Evolutionary conservation across 108 stramenopile species (phyloP), one percentile per base, ranked within the genome.

Genomic region (Seminavis robusta): DNA sequence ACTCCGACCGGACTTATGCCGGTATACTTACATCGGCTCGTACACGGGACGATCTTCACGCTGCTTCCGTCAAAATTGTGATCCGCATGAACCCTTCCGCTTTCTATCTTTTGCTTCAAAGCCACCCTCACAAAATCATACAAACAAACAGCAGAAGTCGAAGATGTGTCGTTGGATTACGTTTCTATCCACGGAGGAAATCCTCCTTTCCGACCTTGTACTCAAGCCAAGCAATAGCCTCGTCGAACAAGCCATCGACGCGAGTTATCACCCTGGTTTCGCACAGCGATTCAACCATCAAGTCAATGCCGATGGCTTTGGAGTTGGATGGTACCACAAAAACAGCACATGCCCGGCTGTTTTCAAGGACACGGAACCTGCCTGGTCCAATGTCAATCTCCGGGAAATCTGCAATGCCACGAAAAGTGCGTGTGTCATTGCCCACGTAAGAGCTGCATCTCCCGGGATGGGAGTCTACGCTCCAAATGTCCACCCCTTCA

Each of bases 81-180:
- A n/a, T n/a, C n/a, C n/a, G n/a, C n/a, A n/a, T n/a, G n/a, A n/a
- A n/a, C n/a, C n/a, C n/a, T n/a, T n/a, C n/a, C n/a, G n/a, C n/a
- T n/a, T n/a, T n/a, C n/a, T n/a, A n/a, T n/a, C n/a, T n/a, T n/a
- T n/a, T n/a, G n/a, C n/a, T n/a, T n/a, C n/a, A n/a, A n/a, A n/a
- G n/a, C n/a, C n/a, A n/a, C n/a, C n/a, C n/a, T n/a, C n/a, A n/a
- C n/a, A n/a, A n/a, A n/a, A n/a, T n/a, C n/a, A n/a, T n/a, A n/a
- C n/a, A n/a, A n/a, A n/a, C n/a, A n/a, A n/a, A n/a, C n/a, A n/a
- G n/a, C n/a, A n/a, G n/a, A n/a, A n/a, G n/a, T n/a, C 30, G 19
- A 59, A 23, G 26, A 59, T 59, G 58, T 59, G 58, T 41, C 58
- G 58, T 16, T 59, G 58, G 58, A 47, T 59, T 3, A 59, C 58